Conservation (phyloP, 2,329 filamentous ascomycete genomes). For the Aspergillus uvarum region DNA sequence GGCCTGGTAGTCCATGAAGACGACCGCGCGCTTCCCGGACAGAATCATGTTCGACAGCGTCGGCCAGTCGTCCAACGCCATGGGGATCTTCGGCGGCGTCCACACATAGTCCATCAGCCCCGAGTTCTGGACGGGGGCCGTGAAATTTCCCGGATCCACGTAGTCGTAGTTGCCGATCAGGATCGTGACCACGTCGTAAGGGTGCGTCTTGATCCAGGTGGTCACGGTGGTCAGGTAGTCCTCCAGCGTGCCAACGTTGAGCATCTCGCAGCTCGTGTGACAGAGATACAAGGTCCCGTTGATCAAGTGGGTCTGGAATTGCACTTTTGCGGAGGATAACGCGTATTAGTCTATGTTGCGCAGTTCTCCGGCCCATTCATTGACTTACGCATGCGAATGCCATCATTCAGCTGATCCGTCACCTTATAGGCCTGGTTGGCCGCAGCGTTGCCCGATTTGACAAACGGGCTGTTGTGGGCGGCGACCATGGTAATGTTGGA, state of each 20-base stretch:
- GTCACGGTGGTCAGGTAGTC: constrained; percentile 68
- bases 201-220: constrained; percentile 71
- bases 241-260: constrained; percentile 77
- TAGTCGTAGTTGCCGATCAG: constrained; percentile 82
- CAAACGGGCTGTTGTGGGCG: constrained; percentile 80
- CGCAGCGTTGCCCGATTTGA: constrained; percentile 66
- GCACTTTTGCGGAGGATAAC: constrained; percentile 45
- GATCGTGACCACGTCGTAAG: constrained; percentile 85
- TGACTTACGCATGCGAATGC: constrained; percentile 55
- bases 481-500: constrained; percentile 78
- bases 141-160: constrained; percentile 64
- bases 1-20: constrained; percentile 83
- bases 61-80: constrained; percentile 77
- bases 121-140: constrained; percentile 65
- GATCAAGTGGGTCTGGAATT: constrained; percentile 58
- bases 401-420: constrained; percentile 72
- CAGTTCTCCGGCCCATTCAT: neutral
- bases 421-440: constrained; percentile 73
- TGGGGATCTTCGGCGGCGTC: constrained; percentile 67
- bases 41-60: constrained; percentile 76
- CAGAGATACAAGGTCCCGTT: constrained; percentile 71
- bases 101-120: constrained; percentile 75
- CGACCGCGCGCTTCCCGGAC: constrained; percentile 66
- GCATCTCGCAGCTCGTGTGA: constrained; percentile 77
- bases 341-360: neutral